These are phyloP conservation scores for Huiozyma naganishii DNA, from an alignment of 805 yeast genomes.

Conservation along the genomic window DNA sequence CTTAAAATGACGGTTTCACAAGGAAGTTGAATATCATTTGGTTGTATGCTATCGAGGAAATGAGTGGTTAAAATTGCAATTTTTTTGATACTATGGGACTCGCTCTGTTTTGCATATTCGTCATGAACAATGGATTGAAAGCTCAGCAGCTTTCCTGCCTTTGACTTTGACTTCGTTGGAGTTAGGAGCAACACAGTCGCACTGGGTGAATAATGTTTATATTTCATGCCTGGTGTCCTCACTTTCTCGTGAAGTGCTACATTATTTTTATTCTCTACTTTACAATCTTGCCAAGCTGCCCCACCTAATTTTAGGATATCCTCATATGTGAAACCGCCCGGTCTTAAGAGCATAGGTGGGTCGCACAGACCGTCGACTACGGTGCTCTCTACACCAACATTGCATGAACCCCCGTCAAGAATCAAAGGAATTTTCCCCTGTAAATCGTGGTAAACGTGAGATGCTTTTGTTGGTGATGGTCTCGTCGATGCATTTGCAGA, in stretches of 20 bases:
- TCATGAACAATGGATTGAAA: conserved; percentile 19
- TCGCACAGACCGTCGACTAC: conserved; percentile 79
- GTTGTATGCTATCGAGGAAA: conserved; percentile 7
- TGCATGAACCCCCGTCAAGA: conserved; percentile 81
- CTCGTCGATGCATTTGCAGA: conserved; percentile 94
- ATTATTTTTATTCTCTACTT: conserved; percentile 56
- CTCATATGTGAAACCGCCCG: conserved; percentile 87
- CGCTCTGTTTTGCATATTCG: conserved; percentile 6
- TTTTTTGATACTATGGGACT: conserved; percentile 17
- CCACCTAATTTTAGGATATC: conserved; percentile 62
- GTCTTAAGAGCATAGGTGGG: conserved; percentile 85
- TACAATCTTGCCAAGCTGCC: conserved; percentile 48
- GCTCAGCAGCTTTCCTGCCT: conserved; percentile 13
- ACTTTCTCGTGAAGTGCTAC: conserved; percentile 53
- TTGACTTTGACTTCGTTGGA: conserved; percentile 36
- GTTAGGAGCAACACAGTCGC: conserved; percentile 68
- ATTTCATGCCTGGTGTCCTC: conserved; percentile 96
- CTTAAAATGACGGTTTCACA: conserved; percentile 11
- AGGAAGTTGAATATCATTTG: background rate
- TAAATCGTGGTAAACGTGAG: conserved; percentile 75
- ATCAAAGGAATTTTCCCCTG: conserved; percentile 72
- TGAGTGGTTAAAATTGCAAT: conserved; percentile 45
- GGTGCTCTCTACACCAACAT: conserved; percentile 88
- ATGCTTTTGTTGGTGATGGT: conserved; percentile 86
- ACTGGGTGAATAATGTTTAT: conserved; percentile 85